phyloP scores from a whole-genome alignment of 192 early-diverging fungal genomes.

The Coemansia sp. region DNA sequence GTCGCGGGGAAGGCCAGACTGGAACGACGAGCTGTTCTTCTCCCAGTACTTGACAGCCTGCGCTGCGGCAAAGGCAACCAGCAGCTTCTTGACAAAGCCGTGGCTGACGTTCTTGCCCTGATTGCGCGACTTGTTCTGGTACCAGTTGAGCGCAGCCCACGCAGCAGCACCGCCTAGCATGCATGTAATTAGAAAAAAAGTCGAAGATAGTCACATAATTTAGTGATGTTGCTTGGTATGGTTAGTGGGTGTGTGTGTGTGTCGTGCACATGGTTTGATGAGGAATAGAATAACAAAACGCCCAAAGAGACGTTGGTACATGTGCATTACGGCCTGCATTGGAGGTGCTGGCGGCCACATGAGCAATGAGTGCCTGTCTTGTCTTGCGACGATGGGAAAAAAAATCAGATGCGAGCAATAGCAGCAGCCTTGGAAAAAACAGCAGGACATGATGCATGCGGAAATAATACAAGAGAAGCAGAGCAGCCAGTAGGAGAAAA shows the following conservation, averaged over 20 bases:
- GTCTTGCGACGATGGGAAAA: background rate
- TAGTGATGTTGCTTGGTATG: background rate
- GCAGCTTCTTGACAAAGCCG: conserved; percentile 45
- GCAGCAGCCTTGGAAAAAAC: background rate
- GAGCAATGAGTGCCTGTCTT: background rate
- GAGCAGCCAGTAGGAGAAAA: background rate
- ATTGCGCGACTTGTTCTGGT: conserved; percentile 45
- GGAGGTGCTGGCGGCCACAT: background rate
- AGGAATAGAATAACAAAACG: background rate
- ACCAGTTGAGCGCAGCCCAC: conserved; percentile 55
- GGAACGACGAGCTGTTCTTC: conserved; percentile 46
- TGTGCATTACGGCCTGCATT: background rate
- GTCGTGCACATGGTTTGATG: background rate
- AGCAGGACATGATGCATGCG: conserved; percentile 4
- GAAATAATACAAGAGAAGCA: conserved; percentile 1
- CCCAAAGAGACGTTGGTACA: conserved; percentile 1
- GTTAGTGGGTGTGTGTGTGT: background rate
- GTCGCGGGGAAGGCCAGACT: conserved; percentile 45
- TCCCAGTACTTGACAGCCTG: conserved; percentile 52
- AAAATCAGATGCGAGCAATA: background rate
- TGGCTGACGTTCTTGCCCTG: conserved; percentile 51
- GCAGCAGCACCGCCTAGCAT: conserved; percentile 53
- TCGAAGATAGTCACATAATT: background rate
- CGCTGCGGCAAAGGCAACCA: conserved; percentile 49
- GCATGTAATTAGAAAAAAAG: background rate